Percentiles rank a stretch among this genome's conserved stretches.
These are phyloP conservation scores for Rhodotorula glutinis DNA, from an alignment of 1,284 basidiomycete species.

Conservation along the genomic window DNA sequence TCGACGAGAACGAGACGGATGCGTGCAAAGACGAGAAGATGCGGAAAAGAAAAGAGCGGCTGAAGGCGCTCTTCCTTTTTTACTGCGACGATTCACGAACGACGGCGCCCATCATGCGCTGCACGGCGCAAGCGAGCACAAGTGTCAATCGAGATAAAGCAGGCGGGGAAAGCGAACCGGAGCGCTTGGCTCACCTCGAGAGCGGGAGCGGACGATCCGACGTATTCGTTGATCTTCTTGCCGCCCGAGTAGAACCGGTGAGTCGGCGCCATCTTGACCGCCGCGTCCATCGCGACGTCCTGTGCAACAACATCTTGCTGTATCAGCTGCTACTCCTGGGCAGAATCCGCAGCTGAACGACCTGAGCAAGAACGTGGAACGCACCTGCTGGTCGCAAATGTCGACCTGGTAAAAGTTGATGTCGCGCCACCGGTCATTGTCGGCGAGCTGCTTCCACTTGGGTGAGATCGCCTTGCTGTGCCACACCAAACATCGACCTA, in stretches of 20 bases:
- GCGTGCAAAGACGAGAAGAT: background rate
- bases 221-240: conserved; percentile 32
- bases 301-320: background rate
- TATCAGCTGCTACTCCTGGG: too few species aligned
- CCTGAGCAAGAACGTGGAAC: background rate
- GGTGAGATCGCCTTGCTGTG: conserved; percentile 34
- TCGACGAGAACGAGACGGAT: background rate
- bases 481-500: too few species aligned
- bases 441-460: conserved; percentile 22
- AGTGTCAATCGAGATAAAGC: too few species aligned
- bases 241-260: conserved; percentile 34
- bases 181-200: conserved; percentile 22
- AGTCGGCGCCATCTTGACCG: conserved; percentile 28
- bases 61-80: background rate
- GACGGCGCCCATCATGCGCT: conserved; percentile 16
- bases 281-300: conserved; percentile 35
- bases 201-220: conserved; percentile 28
- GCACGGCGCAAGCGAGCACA: background rate
- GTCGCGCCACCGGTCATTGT: conserved; percentile 11
- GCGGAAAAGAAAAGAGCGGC: background rate
- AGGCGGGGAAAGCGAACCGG: background rate
- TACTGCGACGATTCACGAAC: background rate
- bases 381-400: conserved; percentile 35
- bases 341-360: too few species aligned
- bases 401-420: conserved; percentile 35